These are phyloP conservation scores for Sindora glabra DNA, from an alignment of 306 rosid genomes.

Conservation along the genomic window DNA sequence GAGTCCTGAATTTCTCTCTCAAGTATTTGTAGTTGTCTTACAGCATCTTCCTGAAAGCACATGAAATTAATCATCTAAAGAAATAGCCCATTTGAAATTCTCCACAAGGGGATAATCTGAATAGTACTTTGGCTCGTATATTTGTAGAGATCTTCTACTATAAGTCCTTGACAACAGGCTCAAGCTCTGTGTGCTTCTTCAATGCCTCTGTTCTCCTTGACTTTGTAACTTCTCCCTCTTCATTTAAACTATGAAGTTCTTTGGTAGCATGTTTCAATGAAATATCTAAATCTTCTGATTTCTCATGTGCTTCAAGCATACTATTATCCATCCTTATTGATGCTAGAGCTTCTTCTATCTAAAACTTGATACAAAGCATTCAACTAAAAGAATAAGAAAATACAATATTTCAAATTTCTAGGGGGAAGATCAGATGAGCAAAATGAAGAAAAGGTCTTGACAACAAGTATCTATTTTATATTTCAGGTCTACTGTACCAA, in stretches of 20 bases:
- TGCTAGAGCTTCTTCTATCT: slow-evolving; percentile 83
- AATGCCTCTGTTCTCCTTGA: slow-evolving; percentile 61
- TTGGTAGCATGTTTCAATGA: slow-evolving; percentile 66
- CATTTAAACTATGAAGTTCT: slow-evolving; percentile 75
- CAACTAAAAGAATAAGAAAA: slow-evolving; percentile 3
- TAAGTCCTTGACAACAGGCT: slow-evolving; percentile 83
- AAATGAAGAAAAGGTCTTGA: neutral
- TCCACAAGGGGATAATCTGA: too few species aligned
- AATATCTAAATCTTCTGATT: slow-evolving; percentile 77
- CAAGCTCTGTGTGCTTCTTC: slow-evolving; percentile 77
- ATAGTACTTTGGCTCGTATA: slow-evolving; percentile 59
- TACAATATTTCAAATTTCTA: neutral
- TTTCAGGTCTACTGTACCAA: too few species aligned
- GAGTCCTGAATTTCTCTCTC: slow-evolving; percentile 76
- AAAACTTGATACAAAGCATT: slow-evolving; percentile 21
- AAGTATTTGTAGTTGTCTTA: slow-evolving; percentile 48
- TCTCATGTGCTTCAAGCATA: slow-evolving; percentile 91
- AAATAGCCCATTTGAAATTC: slow-evolving; percentile 12
- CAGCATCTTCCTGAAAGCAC: slow-evolving; percentile 70
- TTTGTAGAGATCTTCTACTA: slow-evolving; percentile 70
- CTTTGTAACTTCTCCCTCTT: slow-evolving; percentile 76
- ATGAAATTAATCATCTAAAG: slow-evolving; percentile 13
- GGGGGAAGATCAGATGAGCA: neutral
- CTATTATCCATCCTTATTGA: slow-evolving; percentile 76
- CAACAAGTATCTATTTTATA: too few species aligned